Evolutionary conservation across 306 rosid genomes (phyloP).

Genomic region (Fagus sylvatica): DNA sequence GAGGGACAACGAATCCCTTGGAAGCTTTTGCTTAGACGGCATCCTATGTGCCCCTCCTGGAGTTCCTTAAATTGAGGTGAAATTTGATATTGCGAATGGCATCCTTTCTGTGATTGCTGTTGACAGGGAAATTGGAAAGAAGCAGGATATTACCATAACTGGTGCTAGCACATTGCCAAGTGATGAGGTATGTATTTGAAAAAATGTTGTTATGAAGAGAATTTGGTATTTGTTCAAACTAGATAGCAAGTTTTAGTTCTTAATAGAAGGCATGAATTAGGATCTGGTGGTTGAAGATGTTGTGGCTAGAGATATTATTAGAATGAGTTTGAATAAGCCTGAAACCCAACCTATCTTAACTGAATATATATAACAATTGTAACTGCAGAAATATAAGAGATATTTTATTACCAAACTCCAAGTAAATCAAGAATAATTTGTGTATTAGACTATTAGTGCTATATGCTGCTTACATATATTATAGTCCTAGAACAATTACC

Average conservation of each 20-base stretch:
- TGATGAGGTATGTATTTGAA: constrained; percentile 64
- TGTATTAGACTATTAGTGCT: no score
- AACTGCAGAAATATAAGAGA: no score
- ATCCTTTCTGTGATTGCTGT: constrained; percentile 77
- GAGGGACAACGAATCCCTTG: constrained; percentile 91
- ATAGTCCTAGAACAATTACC: no score
- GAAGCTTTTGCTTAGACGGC: constrained; percentile 96
- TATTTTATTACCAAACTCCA: no score
- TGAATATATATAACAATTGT: no score
- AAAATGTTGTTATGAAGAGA: neutral
- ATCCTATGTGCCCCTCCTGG: constrained; percentile 94
- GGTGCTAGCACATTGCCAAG: constrained; percentile 91
- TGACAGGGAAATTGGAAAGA: constrained; percentile 92
- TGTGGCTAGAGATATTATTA: neutral
- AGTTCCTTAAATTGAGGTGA: constrained; percentile 94
- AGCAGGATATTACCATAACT: constrained; percentile 91
- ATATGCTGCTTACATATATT: no score
- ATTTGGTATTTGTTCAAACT: neutral
- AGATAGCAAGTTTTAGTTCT: neutral
- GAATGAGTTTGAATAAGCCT: neutral
- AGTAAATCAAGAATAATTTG: no score
- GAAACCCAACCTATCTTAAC: no score
- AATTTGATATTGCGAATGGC: constrained; percentile 88
- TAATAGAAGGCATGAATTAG: constrained; percentile 37
- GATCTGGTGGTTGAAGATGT: neutral